Conservation (phyloP, 176 grass and related monocot genomes). For the Ensete ventricosum region DNA sequence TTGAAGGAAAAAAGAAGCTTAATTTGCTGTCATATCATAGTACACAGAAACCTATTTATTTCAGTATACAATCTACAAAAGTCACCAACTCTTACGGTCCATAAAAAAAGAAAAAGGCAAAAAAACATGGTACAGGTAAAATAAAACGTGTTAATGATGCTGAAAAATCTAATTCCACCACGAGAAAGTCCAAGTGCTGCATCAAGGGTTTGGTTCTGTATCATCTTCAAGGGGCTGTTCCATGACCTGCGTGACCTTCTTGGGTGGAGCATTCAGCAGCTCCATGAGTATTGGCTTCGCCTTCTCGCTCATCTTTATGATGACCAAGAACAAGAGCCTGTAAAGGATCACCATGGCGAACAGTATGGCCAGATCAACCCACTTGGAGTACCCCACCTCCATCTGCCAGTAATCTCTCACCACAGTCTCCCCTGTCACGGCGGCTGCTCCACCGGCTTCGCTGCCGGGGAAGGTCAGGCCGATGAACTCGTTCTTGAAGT, state of each 20-base stretch:
- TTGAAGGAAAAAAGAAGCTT: no score
- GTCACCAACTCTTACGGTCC: no score
- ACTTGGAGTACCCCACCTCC: neutral
- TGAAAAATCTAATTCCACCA: no score
- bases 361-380: neutral
- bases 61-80: no score
- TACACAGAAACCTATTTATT: no score
- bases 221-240: neutral
- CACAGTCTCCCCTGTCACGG: neutral
- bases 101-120: no score
- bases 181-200: no score
- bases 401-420: slow-evolving; percentile 2
- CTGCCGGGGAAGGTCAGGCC: neutral
- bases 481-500: slow-evolving; percentile 7
- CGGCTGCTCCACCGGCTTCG: neutral
- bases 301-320: neutral
- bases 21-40: no score
- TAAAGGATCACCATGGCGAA: neutral
- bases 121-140: no score
- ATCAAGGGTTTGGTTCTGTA: neutral
- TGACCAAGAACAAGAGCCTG: neutral
- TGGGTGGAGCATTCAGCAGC: neutral
- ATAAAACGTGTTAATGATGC: no score
- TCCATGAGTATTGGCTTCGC: neutral
- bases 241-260: neutral